These are phyloP conservation scores for Rhynchospora tenuis DNA, from an alignment of 176 grass and related monocot species.

Conservation along the genomic window DNA sequence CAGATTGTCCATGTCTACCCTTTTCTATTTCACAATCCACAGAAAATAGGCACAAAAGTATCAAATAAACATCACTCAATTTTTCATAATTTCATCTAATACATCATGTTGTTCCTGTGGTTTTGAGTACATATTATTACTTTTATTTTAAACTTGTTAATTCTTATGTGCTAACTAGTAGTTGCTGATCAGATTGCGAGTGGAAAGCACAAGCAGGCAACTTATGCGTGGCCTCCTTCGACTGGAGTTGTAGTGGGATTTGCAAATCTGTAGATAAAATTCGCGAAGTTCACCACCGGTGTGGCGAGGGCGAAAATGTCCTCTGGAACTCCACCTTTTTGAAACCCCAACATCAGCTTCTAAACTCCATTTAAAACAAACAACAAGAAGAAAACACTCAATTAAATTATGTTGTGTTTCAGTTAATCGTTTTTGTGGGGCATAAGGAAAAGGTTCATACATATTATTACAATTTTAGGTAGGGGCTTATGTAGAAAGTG, in stretches of 20 bases:
- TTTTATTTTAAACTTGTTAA: no score
- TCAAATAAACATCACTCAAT: no score
- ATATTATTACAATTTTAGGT: conserved; percentile 12
- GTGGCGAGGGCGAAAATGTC: conserved; percentile 41
- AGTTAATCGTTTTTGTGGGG: neutral
- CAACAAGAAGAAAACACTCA: neutral
- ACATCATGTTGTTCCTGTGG: no score
- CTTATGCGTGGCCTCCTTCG: conserved; percentile 66
- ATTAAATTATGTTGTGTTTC: conserved; percentile 6
- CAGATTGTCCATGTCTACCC: neutral
- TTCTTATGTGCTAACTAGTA: no score
- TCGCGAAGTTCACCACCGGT: conserved; percentile 56
- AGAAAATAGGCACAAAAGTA: neutral
- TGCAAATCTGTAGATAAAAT: conserved; percentile 71
- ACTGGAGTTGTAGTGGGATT: conserved; percentile 76
- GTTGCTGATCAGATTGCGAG: conserved; percentile 51
- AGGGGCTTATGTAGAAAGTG: conserved; percentile 13
- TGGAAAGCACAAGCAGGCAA: conserved; percentile 72
- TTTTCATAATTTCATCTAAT: no score
- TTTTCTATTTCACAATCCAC: neutral
- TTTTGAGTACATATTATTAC: no score
- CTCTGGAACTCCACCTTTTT: conserved; percentile 45
- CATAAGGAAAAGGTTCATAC: neutral
- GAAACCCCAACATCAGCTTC: conserved; percentile 24
- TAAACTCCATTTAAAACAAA: conserved; percentile 8